Percentiles rank a stretch among this genome's conserved stretches.
Evolutionary conservation across 2,329 filamentous ascomycete genomes (phyloP).

Genomic region (Knufia petricola): DNA sequence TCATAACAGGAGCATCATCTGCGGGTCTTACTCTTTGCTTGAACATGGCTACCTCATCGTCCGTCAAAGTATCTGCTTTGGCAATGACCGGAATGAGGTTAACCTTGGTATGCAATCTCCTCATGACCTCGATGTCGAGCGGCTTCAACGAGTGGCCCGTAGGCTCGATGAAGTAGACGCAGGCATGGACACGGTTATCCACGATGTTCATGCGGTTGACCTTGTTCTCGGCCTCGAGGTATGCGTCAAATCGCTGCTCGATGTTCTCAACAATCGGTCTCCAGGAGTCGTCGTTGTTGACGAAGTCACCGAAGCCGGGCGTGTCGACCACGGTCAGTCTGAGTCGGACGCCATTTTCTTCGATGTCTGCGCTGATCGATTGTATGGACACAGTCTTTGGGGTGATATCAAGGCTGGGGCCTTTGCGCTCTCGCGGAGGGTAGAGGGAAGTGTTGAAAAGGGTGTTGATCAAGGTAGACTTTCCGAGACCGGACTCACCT

Average conservation of each 20-base stretch:
- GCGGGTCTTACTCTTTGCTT: conserved; percentile 75
- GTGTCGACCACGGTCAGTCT: conserved; percentile 96
- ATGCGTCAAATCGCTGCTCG: conserved; percentile 96
- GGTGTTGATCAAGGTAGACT: conserved; percentile 98
- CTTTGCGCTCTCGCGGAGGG: conserved; percentile 96
- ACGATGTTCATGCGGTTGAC: conserved; percentile 99
- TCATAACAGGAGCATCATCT: not conserved
- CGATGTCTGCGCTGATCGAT: conserved; percentile 91
- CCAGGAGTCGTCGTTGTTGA: conserved; percentile 99
- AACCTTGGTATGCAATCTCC: conserved; percentile 98
- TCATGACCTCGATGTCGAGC: conserved; percentile 98
- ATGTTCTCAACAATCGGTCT: conserved; percentile 99
- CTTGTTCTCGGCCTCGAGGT: conserved; percentile 99
- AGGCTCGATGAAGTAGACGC: conserved; percentile 99
- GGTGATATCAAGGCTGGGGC: conserved; percentile 92
- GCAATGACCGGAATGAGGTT: conserved; percentile 99
- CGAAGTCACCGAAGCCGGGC: conserved; percentile 95
- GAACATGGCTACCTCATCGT: conserved; percentile 89
- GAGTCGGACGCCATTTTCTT: conserved; percentile 95
- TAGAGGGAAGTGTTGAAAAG: conserved; percentile 99
- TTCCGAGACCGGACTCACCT: conserved; percentile 99
- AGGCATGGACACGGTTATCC: conserved; percentile 97
- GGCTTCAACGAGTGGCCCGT: conserved; percentile 98
- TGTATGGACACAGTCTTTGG: conserved; percentile 96
- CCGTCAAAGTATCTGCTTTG: conserved; percentile 95